phyloP scores from a whole-genome alignment of 768 basidiomycete species.

The Lactarius vividus region DNA sequence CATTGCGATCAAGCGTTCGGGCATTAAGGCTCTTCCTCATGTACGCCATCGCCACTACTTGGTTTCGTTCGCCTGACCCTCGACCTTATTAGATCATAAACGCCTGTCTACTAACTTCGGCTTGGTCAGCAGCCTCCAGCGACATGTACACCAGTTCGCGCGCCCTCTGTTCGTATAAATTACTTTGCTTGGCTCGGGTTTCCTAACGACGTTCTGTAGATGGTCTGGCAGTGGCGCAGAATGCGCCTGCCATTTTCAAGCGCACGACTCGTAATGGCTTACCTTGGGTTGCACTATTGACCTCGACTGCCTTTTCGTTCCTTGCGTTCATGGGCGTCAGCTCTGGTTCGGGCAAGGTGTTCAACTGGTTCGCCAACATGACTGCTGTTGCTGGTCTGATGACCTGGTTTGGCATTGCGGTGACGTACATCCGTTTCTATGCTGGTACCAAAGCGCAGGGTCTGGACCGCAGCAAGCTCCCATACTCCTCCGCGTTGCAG shows the following conservation, averaged over 20 bases:
- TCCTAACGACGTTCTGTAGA: slow-evolving; percentile 41
- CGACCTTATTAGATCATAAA: slow-evolving; percentile 32
- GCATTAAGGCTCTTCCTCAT: slow-evolving; percentile 63
- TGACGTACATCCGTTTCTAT: slow-evolving; percentile 69
- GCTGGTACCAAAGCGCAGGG: slow-evolving; percentile 77
- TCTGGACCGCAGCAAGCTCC: slow-evolving; percentile 63
- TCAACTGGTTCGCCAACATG: slow-evolving; percentile 69
- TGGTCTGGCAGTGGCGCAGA: slow-evolving; percentile 75
- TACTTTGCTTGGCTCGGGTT: neutral
- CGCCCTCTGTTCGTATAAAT: slow-evolving; percentile 62
- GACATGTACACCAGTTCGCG: slow-evolving; percentile 88
- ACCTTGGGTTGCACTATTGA: slow-evolving; percentile 67
- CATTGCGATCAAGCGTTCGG: slow-evolving; percentile 80
- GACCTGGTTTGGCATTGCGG: slow-evolving; percentile 49
- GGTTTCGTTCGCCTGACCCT: neutral
- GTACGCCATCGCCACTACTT: slow-evolving; percentile 30
- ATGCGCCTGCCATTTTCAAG: slow-evolving; percentile 79
- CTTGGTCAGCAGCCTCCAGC: slow-evolving; percentile 90
- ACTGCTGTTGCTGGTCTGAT: slow-evolving; percentile 48
- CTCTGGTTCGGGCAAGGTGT: slow-evolving; percentile 67
- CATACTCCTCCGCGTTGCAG: slow-evolving; percentile 64
- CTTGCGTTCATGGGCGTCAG: slow-evolving; percentile 80
- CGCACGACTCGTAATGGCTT: slow-evolving; percentile 69
- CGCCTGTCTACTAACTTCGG: slow-evolving; percentile 46
- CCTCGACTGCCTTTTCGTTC: slow-evolving; percentile 61